phyloP scores from a whole-genome alignment of 441 rosid species.

The Flueggea neowawraea region DNA sequence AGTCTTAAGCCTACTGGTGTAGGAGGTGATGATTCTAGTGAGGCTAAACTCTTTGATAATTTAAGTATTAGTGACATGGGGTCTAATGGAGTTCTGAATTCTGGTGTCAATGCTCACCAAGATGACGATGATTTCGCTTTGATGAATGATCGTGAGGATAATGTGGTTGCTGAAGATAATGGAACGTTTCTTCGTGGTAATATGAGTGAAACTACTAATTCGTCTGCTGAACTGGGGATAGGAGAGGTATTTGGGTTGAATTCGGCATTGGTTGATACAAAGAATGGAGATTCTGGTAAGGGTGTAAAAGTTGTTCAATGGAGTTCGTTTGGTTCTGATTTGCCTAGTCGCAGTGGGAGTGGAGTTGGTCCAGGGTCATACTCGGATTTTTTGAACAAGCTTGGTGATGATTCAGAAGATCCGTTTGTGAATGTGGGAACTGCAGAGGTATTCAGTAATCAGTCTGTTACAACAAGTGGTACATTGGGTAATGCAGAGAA shows the following conservation, averaged over 20 bases:
- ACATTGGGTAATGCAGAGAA: too few species aligned
- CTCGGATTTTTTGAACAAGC: slow-evolving; percentile 55
- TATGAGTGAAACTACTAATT: slow-evolving; percentile 5
- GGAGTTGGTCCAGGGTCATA: slow-evolving; percentile 36
- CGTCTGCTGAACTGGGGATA: slow-evolving; percentile 16
- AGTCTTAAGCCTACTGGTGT: slow-evolving; percentile 6
- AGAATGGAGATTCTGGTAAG: slow-evolving; percentile 21
- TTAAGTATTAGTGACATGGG: slow-evolving; percentile 20
- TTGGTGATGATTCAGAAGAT: slow-evolving; percentile 31
- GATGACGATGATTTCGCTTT: slow-evolving; percentile 5
- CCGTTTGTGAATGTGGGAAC: slow-evolving; percentile 26
- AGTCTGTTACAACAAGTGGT: slow-evolving; percentile 23
- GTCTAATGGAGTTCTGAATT: slow-evolving; percentile 5
- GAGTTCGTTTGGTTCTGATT: slow-evolving; percentile 59
- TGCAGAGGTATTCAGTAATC: slow-evolving; percentile 27
- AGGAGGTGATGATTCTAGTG: slow-evolving; percentile 38
- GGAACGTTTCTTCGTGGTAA: not conserved
- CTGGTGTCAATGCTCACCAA: not conserved
- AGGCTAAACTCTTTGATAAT: slow-evolving; percentile 38
- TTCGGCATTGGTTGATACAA: slow-evolving; percentile 15
- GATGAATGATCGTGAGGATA: not conserved
- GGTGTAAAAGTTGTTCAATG: slow-evolving; percentile 63
- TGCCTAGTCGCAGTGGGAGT: slow-evolving; percentile 24
- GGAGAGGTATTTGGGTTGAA: slow-evolving; percentile 22
- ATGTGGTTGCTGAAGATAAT: slow-evolving; percentile 8